Evolutionary conservation across 2,329 filamentous ascomycete species (phyloP), one percentile per base, ranked within the genome.

Genomic region (Lachnellula hyalina): DNA sequence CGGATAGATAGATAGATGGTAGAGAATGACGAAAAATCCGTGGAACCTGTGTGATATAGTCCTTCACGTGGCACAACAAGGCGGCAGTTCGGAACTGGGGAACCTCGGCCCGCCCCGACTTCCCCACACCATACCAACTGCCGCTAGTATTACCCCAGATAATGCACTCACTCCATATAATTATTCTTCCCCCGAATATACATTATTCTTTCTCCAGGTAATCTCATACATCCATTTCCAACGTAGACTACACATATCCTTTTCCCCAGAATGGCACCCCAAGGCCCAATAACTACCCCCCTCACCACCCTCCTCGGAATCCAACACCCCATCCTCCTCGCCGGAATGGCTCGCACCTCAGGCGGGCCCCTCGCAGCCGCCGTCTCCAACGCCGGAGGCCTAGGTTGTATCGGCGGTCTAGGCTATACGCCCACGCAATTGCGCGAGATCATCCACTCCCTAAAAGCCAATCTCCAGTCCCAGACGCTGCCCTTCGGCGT

Each of bases 341-440:
- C 93, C 35, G 93, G 93, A 66, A 97, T 97, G 93, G 92, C 93
- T 2, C 84, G 88, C 59, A 89, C 89, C 9, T 92, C 89, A 0
- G 86, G 87, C 56, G 89, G 87, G 0, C 79, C 78, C 17, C 84
- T 96, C 47, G 90, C 90, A 7, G 90, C 90, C 3, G 90, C 90
- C 5, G 90, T 96, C 38, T 94, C 85, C 53, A 86, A 86, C 60
- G 85, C 87, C 6, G 88, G 89, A 17, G 89, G 88, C 0, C 76
- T 90, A 0, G 88, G 88, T 51, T 88, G 90, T 63, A 85, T 89
- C 54, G 82, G 87, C 34, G 83, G 84, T 38, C 83, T 80, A 73
- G 85, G 79, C 74, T 94, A 84, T 77, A 91, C 82, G 61, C 88
- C 88, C 0, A 67, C 76, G 32, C 87, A 92, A 71, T 82, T 94